Evolutionary conservation across 2,329 filamentous ascomycete genomes (phyloP).

Genomic region (Stachybotrys chlorohalonatus): DNA sequence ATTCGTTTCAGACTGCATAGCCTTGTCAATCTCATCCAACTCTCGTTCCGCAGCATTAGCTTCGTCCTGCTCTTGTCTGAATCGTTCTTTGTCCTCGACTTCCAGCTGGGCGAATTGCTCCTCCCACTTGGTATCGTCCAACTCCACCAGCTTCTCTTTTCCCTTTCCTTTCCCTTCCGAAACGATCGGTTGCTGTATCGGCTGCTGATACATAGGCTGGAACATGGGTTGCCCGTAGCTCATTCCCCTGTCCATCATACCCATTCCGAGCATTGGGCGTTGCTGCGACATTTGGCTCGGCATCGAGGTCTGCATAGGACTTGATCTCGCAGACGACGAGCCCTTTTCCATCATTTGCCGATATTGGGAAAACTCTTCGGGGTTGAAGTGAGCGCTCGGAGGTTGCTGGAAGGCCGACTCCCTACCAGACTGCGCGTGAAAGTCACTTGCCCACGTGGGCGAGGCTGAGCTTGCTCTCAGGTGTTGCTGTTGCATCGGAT

Average conservation of each 20-base stretch:
- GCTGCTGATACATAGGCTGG: conserved; percentile 36
- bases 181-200: conserved; percentile 34
- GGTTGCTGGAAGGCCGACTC: conserved; percentile 59
- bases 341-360: conserved; percentile 60
- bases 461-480: conserved; percentile 45
- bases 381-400: conserved; percentile 55
- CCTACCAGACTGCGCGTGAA: conserved; percentile 55
- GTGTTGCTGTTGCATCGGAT: conserved; percentile 39
- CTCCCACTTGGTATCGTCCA: conserved; percentile 93
- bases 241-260: conserved; percentile 43
- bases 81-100: conserved; percentile 28
- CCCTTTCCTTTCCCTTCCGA: conserved; percentile 53
- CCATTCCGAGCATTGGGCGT: conserved; percentile 51
- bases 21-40: conserved; percentile 74
- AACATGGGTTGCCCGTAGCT: conserved; percentile 45
- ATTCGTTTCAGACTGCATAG: conserved; percentile 59
- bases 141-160: conserved; percentile 88
- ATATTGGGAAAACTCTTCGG: conserved; percentile 83
- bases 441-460: conserved; percentile 45
- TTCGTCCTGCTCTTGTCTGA: conserved; percentile 43
- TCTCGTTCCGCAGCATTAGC: conserved; percentile 69
- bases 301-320: conserved; percentile 49
- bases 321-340: conserved; percentile 36
- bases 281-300: conserved; percentile 42
- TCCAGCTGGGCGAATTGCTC: conserved; percentile 90